Conservation (phyloP, 2,329 filamentous ascomycete species). For the Trichoderma breve region DNA sequence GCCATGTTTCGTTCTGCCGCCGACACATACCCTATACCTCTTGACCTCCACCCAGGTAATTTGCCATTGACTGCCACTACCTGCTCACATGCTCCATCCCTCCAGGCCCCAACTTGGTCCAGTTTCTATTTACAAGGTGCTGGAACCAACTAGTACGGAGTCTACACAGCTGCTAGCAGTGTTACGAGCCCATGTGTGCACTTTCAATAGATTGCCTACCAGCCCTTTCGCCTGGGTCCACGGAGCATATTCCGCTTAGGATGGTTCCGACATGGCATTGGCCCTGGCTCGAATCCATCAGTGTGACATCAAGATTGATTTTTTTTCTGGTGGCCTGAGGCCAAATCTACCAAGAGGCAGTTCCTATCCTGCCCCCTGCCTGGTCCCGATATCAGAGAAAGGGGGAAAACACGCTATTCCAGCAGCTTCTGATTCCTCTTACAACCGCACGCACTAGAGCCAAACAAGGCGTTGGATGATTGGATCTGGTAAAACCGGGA, state of each 20-base stretch:
- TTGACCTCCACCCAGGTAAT: not conserved
- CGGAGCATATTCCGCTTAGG: slow-evolving; percentile 13
- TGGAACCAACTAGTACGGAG: not conserved
- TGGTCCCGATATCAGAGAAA: not conserved
- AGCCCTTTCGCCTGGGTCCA: slow-evolving; percentile 12
- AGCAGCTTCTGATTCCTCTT: not conserved
- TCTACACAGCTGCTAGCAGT: not conserved
- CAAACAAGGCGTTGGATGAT: not conserved
- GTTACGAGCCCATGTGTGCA: slow-evolving; percentile 4
- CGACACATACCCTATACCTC: not conserved
- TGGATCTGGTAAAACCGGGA: slow-evolving; percentile 3
- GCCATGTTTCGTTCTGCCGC: not conserved
- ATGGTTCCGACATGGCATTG: slow-evolving; percentile 2
- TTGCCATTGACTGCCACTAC: not conserved
- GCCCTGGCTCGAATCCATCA: slow-evolving; percentile 9
- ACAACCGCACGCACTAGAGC: not conserved
- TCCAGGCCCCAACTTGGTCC: not conserved
- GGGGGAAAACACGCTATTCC: not conserved
- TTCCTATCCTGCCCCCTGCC: not conserved
- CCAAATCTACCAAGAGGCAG: not conserved
- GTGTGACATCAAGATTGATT: slow-evolving; percentile 6
- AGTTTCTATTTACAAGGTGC: not conserved
- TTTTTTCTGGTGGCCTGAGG: not conserved
- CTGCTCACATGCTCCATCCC: not conserved
- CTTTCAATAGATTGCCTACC: slow-evolving; percentile 16